These are phyloP conservation scores for Blastobotrys ciferrii DNA, from an alignment of 1,139 yeast species.

Conservation along the genomic window DNA sequence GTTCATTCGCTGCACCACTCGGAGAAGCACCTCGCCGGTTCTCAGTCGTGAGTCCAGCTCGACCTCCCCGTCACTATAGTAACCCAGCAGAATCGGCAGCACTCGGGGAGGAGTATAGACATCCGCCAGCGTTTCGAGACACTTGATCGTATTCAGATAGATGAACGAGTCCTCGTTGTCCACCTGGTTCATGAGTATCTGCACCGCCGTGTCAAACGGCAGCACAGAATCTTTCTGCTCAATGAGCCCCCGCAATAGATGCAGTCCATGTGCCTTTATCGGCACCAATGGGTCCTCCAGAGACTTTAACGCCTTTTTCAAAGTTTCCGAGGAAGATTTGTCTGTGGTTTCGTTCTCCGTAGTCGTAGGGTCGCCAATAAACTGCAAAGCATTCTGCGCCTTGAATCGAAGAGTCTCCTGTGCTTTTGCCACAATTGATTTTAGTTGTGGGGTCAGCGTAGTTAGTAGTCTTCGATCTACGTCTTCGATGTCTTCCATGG, in stretches of 20 bases:
- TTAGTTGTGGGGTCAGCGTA: constrained; percentile 36
- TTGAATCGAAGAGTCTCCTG: constrained; percentile 22
- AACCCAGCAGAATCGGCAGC: constrained; percentile 41
- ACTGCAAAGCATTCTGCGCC: constrained; percentile 23
- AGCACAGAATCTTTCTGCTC: constrained; percentile 51
- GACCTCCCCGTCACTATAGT: constrained; percentile 42
- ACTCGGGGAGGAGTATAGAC: constrained; percentile 42
- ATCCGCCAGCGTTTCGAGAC: constrained; percentile 59
- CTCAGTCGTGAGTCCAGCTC: constrained; percentile 64
- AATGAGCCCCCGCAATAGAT: constrained; percentile 59
- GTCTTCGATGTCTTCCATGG: constrained; percentile 33
- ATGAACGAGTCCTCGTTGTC: constrained; percentile 83
- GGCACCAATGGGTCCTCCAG: constrained; percentile 81
- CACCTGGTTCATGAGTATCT: constrained; percentile 62
- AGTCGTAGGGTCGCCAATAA: constrained; percentile 13
- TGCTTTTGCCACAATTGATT: constrained; percentile 25
- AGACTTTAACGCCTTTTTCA: constrained; percentile 58
- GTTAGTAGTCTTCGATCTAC: constrained; percentile 45
- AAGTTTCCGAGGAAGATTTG: constrained; percentile 17
- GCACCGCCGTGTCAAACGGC: constrained; percentile 52
- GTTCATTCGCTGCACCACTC: constrained; percentile 53
- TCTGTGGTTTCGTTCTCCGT: constrained; percentile 5
- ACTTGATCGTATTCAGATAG: constrained; percentile 79
- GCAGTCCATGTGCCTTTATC: constrained; percentile 81
- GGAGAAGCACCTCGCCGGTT: constrained; percentile 74